Evolutionary conservation across 73 alveolate species (phyloP), one percentile per base, ranked within the genome.

Genomic region (Paramecium sonneborni): DNA sequence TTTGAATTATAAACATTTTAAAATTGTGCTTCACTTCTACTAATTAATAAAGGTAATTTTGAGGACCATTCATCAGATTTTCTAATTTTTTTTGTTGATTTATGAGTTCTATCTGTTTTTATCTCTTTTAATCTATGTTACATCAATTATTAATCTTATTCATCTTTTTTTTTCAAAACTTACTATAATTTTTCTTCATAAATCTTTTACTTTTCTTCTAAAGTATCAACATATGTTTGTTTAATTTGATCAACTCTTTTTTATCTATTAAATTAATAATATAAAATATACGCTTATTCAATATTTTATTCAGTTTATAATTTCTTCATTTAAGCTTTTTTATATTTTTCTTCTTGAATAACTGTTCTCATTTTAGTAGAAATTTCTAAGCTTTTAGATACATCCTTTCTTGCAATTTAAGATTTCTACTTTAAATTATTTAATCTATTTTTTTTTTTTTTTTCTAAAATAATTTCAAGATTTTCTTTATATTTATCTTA

Each of bases 111-210:
- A 21, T 62, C 84, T 26, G 84, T 62, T 62, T 62, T 14, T 12
- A 62, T 62, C 2, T 62, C 84, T 62, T 62, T 23, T 52, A 52
- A 52, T 62, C 84, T 62, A 48, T 18, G 20, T 48, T 8, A 48
- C 5, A 48, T 48, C 20, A 5, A 8, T 5, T 48, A 8, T 15
- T 12, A 48, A 48, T 69, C 38, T 67, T 34, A 72, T 34, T n/a
- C 57, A 28, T 38, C 57, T 79, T 79, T 79, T 14, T 28, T 79
- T 62, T 21, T 24, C 30, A 30, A 43, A 6, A 46, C 90, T 79
- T 79, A 21, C 6, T 44, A 20, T 39, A 79, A 46, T 43, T 79
- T 79, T 7, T 79, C 90, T 44, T 79, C 90, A 79, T 79, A 79
- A 18, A 41, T 43, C 74, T 26, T 79, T 43, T 79, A 44, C 5